phyloP scores from a whole-genome alignment of 768 basidiomycete species.

The Hydnomerulius pinastri region DNA sequence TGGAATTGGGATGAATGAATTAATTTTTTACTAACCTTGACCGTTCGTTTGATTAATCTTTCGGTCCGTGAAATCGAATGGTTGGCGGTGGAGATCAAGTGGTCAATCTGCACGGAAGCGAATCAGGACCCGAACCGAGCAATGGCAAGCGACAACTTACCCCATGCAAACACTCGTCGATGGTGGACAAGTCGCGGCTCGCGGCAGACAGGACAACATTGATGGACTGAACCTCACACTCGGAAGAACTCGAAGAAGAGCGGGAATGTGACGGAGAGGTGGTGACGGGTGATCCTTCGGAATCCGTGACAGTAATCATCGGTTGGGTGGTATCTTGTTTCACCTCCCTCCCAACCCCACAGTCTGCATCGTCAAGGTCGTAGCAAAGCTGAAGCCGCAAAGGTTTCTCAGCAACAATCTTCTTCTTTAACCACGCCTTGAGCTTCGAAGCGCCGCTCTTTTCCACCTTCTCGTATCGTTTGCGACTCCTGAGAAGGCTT shows the following conservation, averaged over 20 bases:
- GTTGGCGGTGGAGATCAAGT: slow-evolving; percentile 53
- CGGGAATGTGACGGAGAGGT: slow-evolving; percentile 15
- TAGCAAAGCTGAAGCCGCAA: slow-evolving; percentile 40
- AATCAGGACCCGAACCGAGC: slow-evolving; percentile 8
- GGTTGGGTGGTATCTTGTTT: slow-evolving; percentile 27
- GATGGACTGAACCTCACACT: slow-evolving; percentile 43
- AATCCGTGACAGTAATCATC: slow-evolving; percentile 23
- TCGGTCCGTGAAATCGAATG: slow-evolving; percentile 61
- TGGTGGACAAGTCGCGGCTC: slow-evolving; percentile 55
- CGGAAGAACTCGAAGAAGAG: slow-evolving; percentile 24
- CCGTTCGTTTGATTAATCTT: slow-evolving; percentile 52
- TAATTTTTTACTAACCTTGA: slow-evolving; percentile 45
- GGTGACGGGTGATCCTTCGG: slow-evolving; percentile 15
- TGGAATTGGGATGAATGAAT: background rate
- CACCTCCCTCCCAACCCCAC: slow-evolving; percentile 40
- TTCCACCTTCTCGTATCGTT: slow-evolving; percentile 33
- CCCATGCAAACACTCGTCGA: slow-evolving; percentile 53
- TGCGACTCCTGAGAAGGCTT: slow-evolving; percentile 44
- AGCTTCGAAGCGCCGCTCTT: slow-evolving; percentile 48
- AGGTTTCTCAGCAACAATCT: slow-evolving; percentile 45
- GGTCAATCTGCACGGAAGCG: slow-evolving; percentile 46
- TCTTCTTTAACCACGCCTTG: slow-evolving; percentile 66
- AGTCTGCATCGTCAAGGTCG: slow-evolving; percentile 42
- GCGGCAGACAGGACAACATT: slow-evolving; percentile 53
- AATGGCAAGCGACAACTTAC: slow-evolving; percentile 39